These are phyloP conservation scores for Pelomyxa schiedti DNA, from an alignment of 78 protist genomes.

Conservation along the genomic window DNA sequence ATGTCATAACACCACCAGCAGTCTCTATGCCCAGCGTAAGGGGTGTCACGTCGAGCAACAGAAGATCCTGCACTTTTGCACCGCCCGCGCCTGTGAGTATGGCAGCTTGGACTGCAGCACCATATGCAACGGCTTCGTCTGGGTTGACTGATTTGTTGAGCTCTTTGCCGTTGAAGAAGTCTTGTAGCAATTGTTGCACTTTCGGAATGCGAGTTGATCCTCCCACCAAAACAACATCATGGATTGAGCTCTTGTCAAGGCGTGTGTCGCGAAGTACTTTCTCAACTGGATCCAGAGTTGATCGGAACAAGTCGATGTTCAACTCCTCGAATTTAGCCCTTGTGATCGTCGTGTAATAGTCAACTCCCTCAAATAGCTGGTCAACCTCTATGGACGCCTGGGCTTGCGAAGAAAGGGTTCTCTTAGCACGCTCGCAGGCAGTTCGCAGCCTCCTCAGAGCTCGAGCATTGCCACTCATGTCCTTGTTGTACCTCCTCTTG, in stretches of 20 bases:
- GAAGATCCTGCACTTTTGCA: no score
- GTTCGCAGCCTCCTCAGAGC: slow-evolving; percentile 83
- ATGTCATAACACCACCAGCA: no score
- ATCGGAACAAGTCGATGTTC: slow-evolving; percentile 81
- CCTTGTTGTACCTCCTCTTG: slow-evolving; percentile 75
- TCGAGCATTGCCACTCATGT: slow-evolving; percentile 42
- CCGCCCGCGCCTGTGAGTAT: slow-evolving; percentile 80
- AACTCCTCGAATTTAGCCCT: slow-evolving; percentile 97
- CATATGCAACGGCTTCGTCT: slow-evolving; percentile 98
- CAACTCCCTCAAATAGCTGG: slow-evolving; percentile 87
- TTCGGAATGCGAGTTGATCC: slow-evolving; percentile 97
- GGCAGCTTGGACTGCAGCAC: slow-evolving; percentile 99
- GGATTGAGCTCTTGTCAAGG: slow-evolving; percentile 52
- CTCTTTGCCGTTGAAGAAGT: slow-evolving; percentile 94
- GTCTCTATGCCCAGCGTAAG: no score
- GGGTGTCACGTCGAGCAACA: no score
- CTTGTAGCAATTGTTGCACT: slow-evolving; percentile 85
- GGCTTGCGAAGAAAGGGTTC: slow-evolving; percentile 68
- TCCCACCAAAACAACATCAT: slow-evolving; percentile 94
- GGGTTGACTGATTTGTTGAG: slow-evolving; percentile 85
- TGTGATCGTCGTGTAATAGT: slow-evolving; percentile 81
- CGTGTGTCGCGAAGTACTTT: slow-evolving; percentile 78
- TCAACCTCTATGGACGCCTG: slow-evolving; percentile 92
- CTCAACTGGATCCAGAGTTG: slow-evolving; percentile 77
- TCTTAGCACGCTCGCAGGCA: slow-evolving; percentile 91